A percentile compares a stretch with the other conserved stretches of the same genome.
Conservation (phyloP, 495 filamentous ascomycete genomes). For the Talaromyces adpressus region DNA sequence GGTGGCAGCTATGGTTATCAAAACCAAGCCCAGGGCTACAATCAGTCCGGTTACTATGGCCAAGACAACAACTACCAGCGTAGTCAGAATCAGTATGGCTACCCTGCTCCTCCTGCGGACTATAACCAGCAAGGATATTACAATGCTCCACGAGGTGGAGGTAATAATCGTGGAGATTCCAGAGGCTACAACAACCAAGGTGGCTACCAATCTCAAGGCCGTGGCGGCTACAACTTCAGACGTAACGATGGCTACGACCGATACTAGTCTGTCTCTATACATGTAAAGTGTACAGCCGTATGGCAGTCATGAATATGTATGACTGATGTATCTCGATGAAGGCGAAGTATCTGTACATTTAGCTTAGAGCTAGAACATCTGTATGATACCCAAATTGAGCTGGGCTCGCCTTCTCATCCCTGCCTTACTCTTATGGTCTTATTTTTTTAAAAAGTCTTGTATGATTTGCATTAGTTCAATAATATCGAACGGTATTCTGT, state of each 20-base stretch:
- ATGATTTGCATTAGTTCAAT: not conserved
- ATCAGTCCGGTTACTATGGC: constrained; percentile 14
- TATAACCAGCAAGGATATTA: constrained; percentile 16
- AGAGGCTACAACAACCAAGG: constrained; percentile 14
- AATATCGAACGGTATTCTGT: not conserved
- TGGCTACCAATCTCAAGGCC: constrained; percentile 18
- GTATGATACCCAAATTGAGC: constrained; percentile 4
- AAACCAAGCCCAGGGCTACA: constrained; percentile 20
- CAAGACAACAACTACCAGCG: constrained; percentile 23
- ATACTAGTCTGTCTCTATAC: constrained; percentile 18
- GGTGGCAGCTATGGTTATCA: constrained; percentile 26
- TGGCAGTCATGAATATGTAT: not conserved
- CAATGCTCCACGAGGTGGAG: constrained; percentile 11
- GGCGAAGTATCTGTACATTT: not conserved
- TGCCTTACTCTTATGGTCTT: too few relatives aligned
- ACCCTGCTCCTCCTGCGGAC: constrained; percentile 14
- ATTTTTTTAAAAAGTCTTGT: not conserved
- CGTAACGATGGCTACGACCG: constrained; percentile 32
- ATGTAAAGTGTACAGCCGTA: not conserved
- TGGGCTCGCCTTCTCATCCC: not conserved
- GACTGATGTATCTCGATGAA: not conserved
- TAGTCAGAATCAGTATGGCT: constrained; percentile 23
- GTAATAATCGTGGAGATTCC: not conserved
- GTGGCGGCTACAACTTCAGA: constrained; percentile 21
- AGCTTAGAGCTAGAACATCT: not conserved